Evolutionary conservation across 306 rosid species (phyloP), one percentile per base, ranked within the genome.

Genomic region (Quercus dentata): DNA sequence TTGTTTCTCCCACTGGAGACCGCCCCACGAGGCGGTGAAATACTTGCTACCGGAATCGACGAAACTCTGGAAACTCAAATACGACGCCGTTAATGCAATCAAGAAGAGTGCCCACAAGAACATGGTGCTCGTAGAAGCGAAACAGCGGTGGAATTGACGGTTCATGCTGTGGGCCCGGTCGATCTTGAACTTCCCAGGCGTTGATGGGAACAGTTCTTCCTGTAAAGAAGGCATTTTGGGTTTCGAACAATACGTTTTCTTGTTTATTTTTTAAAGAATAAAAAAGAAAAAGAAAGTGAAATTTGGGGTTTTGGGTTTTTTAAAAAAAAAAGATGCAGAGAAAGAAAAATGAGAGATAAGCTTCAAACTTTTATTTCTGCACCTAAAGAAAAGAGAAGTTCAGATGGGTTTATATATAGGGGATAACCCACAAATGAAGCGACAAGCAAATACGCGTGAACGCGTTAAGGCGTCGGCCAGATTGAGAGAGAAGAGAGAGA

Each of bases 1-100:
- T 69, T 94, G 94, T 75, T 90, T 94, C 85, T 94, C 98, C 98
- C 98, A 94, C 75, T 91, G 91, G 88, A 89, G 79, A 7, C 97
- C 98, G 3, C 97, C 98, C 98, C 98, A 92, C 0, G 97, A 94
- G 11, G 97, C 90, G 3, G 97, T 55, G 61, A 91, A 83, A 72
- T 90, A 89, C 10, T 87, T 86, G 86, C 90, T 86, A 17, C 97
- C 92, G 57, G 94, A 83, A 70, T 92, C 87, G 19, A 91, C 91
- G 77, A 91, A 91, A 77, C 91, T 74, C 54, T 90, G 98, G 79
- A 94, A 90, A 61, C 94, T 92, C 75, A 92, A 78, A 71, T 90
- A 92, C 18, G 98, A 94, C 1, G 87, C 93, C 65, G 97, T 92
- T 18, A 92, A 76, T 31, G 97, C 98, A 4, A 94, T 83, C 3